Conservation (phyloP, 1,139 yeast genomes). For the Suhomyces maxii region DNA sequence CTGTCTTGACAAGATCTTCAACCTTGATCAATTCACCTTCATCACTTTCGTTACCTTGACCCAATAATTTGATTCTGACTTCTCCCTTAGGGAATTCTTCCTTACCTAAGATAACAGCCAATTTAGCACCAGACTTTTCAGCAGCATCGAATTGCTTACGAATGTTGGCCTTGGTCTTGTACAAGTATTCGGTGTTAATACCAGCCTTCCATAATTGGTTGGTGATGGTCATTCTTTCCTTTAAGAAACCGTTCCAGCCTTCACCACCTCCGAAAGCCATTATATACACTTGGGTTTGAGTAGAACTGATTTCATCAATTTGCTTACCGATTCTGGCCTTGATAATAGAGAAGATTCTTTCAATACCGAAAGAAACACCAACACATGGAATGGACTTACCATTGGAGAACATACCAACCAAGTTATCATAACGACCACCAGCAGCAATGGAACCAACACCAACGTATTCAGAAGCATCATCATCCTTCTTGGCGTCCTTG, state of each 20-base stretch:
- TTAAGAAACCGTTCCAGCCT: conserved; percentile 88
- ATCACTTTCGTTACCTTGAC: conserved; percentile 85
- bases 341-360: conserved; percentile 85
- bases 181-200: conserved; percentile 84
- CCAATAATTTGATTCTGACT: conserved; percentile 81
- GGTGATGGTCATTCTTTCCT: conserved; percentile 86
- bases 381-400: conserved; percentile 96
- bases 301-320: conserved; percentile 63
- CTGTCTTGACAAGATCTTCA: conserved; percentile 57
- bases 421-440: conserved; percentile 95
- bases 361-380: conserved; percentile 95
- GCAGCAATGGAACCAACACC: conserved; percentile 99
- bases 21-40: conserved; percentile 76
- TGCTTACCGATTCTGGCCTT: conserved; percentile 67
- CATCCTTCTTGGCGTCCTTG: conserved; percentile 38
- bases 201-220: conserved; percentile 85
- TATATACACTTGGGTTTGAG: conserved; percentile 87
- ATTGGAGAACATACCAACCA: conserved; percentile 94
- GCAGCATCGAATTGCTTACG: conserved; percentile 98
- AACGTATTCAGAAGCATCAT: conserved; percentile 93
- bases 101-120: conserved; percentile 92
- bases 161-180: conserved; percentile 89
- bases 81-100: conserved; percentile 84
- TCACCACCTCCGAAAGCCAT: conserved; percentile 99
- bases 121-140: conserved; percentile 86